Percentiles rank a stretch among this genome's conserved stretches.
Conservation (phyloP, 495 filamentous ascomycete genomes). For the Penicillium fimorum region DNA sequence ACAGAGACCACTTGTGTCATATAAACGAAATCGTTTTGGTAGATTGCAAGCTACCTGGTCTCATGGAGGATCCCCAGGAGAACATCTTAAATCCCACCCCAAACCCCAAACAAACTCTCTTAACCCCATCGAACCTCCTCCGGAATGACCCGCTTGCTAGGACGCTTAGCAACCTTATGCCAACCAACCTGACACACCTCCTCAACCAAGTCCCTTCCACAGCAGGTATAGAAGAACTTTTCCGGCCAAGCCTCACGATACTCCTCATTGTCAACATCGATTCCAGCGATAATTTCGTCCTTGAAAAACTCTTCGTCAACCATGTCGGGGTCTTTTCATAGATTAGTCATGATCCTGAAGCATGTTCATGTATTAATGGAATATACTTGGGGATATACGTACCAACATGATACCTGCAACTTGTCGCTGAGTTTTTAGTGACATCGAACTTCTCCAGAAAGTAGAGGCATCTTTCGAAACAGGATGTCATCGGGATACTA, state of each 20-base stretch:
- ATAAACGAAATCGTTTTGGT: neutral
- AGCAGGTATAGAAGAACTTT: neutral
- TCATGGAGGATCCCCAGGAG: neutral
- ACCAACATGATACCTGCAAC: neutral
- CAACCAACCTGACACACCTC: neutral
- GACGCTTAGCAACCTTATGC: neutral
- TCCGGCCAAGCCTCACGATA: neutral
- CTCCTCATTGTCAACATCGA: neutral
- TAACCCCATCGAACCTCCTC: neutral
- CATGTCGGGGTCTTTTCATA: neutral
- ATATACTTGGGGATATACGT: neutral
- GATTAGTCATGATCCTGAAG: neutral
- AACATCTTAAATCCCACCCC: neutral
- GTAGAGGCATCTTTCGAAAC: neutral
- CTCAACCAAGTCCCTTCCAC: neutral
- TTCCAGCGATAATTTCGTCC: neutral
- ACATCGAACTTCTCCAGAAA: neutral
- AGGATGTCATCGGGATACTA: neutral
- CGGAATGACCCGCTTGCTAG: neutral
- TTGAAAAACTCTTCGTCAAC: neutral
- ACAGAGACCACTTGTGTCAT: neutral
- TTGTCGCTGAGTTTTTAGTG: neutral
- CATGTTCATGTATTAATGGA: neutral
- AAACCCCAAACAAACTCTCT: neutral
- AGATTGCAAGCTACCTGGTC: too few species aligned